A percentile compares a stretch with the other conserved stretches of the same genome.
Conservation (phyloP, 768 basidiomycete genomes). For the Pleurotus cornucopiae region DNA sequence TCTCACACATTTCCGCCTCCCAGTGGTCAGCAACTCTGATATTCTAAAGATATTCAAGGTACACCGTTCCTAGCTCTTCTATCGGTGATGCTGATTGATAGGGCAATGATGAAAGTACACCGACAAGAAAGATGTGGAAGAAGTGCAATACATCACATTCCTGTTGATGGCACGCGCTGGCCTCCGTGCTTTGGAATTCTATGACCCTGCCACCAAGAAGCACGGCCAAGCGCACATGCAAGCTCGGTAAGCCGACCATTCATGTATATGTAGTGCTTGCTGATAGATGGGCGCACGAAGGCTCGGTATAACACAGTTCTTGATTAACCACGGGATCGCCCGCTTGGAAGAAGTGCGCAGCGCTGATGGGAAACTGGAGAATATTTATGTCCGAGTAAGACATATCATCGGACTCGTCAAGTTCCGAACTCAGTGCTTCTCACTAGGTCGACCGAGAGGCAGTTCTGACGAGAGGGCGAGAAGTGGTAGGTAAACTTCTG, state of each 20-base stretch:
- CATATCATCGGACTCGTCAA: no score
- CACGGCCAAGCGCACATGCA: slow-evolving; percentile 93
- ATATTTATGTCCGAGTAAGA: slow-evolving; percentile 66
- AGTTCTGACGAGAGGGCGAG: slow-evolving; percentile 61
- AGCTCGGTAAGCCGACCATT: slow-evolving; percentile 52
- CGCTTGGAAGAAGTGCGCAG: slow-evolving; percentile 65
- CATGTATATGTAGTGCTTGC: no score
- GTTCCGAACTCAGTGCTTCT: background rate
- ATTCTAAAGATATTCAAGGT: slow-evolving; percentile 83
- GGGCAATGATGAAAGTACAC: slow-evolving; percentile 46
- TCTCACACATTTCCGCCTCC: slow-evolving; percentile 1
- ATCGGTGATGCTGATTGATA: background rate
- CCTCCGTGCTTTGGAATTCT: slow-evolving; percentile 75
- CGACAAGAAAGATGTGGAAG: slow-evolving; percentile 63
- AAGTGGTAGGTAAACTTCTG: slow-evolving; percentile 69
- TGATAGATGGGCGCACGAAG: slow-evolving; percentile 27
- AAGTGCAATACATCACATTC: slow-evolving; percentile 79
- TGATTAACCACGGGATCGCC: slow-evolving; percentile 69
- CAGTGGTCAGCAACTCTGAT: slow-evolving; percentile 70
- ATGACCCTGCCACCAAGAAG: slow-evolving; percentile 75
- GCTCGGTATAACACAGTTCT: slow-evolving; percentile 77
- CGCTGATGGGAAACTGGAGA: slow-evolving; percentile 52
- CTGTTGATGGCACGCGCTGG: slow-evolving; percentile 85
- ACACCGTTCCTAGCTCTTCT: slow-evolving; percentile 1
- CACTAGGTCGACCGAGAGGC: slow-evolving; percentile 66